phyloP scores from a whole-genome alignment of 495 filamentous ascomycete genomes.

The Filosporella fistucella region DNA sequence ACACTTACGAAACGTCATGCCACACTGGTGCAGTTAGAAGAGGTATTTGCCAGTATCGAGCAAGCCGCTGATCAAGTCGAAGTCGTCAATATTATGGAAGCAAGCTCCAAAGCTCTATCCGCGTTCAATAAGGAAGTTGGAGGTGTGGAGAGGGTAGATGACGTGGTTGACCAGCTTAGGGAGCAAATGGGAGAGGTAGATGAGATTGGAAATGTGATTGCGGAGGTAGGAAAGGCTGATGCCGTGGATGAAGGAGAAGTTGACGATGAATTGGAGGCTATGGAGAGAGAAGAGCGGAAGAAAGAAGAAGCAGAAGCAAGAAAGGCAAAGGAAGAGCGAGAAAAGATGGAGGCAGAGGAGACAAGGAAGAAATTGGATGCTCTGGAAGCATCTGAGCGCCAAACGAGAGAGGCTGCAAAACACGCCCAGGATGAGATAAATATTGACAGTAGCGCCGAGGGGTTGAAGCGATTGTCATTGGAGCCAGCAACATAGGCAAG shows the following conservation, averaged over 20 bases:
- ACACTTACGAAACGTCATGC: slow-evolving; percentile 63
- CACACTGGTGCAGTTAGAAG: slow-evolving; percentile 75
- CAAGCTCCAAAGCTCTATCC: slow-evolving; percentile 63
- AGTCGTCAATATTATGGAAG: slow-evolving; percentile 75
- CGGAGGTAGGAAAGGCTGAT: slow-evolving; percentile 45
- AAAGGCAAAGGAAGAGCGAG: slow-evolving; percentile 22
- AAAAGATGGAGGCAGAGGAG: slow-evolving; percentile 21
- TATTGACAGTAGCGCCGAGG: slow-evolving; percentile 16
- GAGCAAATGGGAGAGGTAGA: slow-evolving; percentile 81
- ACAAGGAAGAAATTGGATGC: slow-evolving; percentile 28
- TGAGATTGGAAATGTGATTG: slow-evolving; percentile 73
- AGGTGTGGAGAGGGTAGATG: slow-evolving; percentile 69
- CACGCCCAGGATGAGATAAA: slow-evolving; percentile 18
- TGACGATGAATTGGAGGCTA: slow-evolving; percentile 77
- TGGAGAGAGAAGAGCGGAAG: slow-evolving; percentile 64
- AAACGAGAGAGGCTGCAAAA: slow-evolving; percentile 26
- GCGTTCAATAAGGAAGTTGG: slow-evolving; percentile 74
- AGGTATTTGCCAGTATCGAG: slow-evolving; percentile 74
- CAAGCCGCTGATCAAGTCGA: slow-evolving; percentile 80
- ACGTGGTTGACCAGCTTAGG: slow-evolving; percentile 65
- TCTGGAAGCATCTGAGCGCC: slow-evolving; percentile 34
- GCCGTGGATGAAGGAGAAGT: slow-evolving; percentile 78
- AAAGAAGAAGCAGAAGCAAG: slow-evolving; percentile 37
- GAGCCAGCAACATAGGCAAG: slow-evolving; percentile 16
- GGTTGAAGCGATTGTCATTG: slow-evolving; percentile 33